Evolutionary conservation across 2,329 filamentous ascomycete genomes (phyloP), one percentile per base, ranked within the genome.

Genomic region (Alternaria alternata): DNA sequence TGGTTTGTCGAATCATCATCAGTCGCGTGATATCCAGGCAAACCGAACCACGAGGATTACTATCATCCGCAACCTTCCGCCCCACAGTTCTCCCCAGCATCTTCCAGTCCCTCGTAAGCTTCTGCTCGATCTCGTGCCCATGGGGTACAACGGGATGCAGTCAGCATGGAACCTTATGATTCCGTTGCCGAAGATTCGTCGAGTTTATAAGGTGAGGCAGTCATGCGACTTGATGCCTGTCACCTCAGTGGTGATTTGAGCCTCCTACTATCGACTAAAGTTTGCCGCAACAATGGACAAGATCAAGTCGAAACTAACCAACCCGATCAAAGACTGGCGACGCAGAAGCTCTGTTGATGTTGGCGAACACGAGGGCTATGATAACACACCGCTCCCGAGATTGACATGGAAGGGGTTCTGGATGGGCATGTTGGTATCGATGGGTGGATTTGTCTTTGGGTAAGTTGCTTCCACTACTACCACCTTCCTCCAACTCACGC

Each of bases 371-470:
- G 66, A 46, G 36, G 70, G 66, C 11, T 73, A 67, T 38, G 69
- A 73, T 36, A 36, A 36, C 32, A 36, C 32, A 7, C 32, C 32
- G 32, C 32, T 36, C 11, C 32, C 32, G 14, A 36, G 32, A 36
- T 14, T 38, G 38, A 72, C 71, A 18, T 63, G 58, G 61, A 41
- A 53, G 34, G 55, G 61, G 3, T 60, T 72, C 16, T 63, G 57
- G 38, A 75, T 75, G 73, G 72, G 67, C 1, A 49, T 75, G 3
- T 52, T 75, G 49, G 70, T 75, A 6, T 75, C 73, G 6, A 74
- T 75, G 71, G 73, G 73, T 62, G 57, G 53, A 44, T 48, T 42
- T 22, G 48, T 61, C n/a, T 60, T 53, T 44, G 46, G 34, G 51
- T 56, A 39, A 42, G 46, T n/a, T n/a, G 18, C 5, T 7, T 4